Evolutionary conservation across 2,329 filamentous ascomycete species (phyloP), one percentile per base, ranked within the genome.

Genomic region (Trichoderma citrinoviride): DNA sequence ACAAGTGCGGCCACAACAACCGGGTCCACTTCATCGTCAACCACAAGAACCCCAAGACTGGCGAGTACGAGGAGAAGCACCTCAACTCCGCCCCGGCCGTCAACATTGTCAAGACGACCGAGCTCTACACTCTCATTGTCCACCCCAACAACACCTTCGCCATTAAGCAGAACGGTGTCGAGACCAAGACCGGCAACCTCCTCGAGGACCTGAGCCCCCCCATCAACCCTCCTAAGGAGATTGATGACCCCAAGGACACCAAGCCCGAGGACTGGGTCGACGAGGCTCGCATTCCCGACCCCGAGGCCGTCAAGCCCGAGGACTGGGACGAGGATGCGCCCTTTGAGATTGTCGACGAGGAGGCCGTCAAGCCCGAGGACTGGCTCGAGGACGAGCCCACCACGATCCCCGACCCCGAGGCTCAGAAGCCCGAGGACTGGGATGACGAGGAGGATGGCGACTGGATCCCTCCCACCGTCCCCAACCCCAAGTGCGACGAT

Each of bases 31-130:
- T 99, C 83, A 99, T 99, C 80, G 96, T 99, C 88, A 95, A 96
- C 82, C 95, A 99, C 90, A 99, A 98, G 91, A 99, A 98, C 88
- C 95, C 95, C 77, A 97, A 97, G 91, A 97, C 93, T 53, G 94
- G 94, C 83, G 92, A 97, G 81, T 99, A 99, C 76, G 94, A 99
- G 87, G 95, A 99, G 91, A 99, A 99, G 90, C 95, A 99, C 82
- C 86, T 99, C 69, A 88, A 86, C 77, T 86, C 85, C 73, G 90
- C 94, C 70, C 93, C 95, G 67, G 85, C 89, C 66, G 93, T 93
- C 76, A 90, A 89, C 77, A 95, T 96, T 74, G 85, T 88, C 83
- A 98, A 97, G 89, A 90, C 92, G 69, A 91, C 91, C 68, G 90
- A 94, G 79, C 90, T 99, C 68, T 99, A 99, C 86, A 98, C 95